These are phyloP conservation scores for Aspergillus sojae DNA, from an alignment of 2,329 filamentous ascomycete genomes.

Conservation along the genomic window DNA sequence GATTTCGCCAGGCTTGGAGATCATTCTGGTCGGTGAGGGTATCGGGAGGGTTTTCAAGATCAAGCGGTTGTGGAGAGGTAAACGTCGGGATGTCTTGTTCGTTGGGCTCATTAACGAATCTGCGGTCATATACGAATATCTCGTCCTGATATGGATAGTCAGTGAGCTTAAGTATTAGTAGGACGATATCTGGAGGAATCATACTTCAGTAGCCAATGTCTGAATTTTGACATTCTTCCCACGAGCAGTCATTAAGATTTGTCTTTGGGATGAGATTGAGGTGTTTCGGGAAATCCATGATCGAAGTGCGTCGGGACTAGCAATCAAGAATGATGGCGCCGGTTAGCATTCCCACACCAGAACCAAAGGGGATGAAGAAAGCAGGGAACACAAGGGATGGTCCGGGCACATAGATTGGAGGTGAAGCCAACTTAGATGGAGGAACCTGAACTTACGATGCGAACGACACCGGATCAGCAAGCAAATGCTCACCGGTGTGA, in stretches of 20 bases:
- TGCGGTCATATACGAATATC: constrained; percentile 89
- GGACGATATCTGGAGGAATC: constrained; percentile 17
- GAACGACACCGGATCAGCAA: constrained; percentile 75
- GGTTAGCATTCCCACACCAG: constrained; percentile 17
- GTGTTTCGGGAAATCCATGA: constrained; percentile 76
- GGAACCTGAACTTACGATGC: constrained; percentile 61
- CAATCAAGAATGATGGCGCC: constrained; percentile 18
- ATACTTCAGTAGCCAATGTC: constrained; percentile 76
- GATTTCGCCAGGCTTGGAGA: constrained; percentile 81
- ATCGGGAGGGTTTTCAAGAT: constrained; percentile 71
- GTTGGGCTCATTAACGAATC: constrained; percentile 57
- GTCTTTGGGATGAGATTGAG: constrained; percentile 72
- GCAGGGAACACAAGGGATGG: constrained; percentile 5
- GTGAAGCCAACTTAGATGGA: background rate
- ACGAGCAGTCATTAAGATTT: constrained; percentile 83
- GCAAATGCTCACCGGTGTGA: constrained; percentile 86
- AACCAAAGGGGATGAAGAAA: background rate
- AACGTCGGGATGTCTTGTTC: constrained; percentile 55
- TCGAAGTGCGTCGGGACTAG: constrained; percentile 80
- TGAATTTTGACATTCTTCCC: constrained; percentile 84
- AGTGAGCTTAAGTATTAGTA: background rate
- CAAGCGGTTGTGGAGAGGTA: constrained; percentile 60
- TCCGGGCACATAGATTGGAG: constrained; percentile 8
- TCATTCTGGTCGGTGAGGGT: constrained; percentile 78
- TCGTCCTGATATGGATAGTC: constrained; percentile 63